Evolutionary conservation across 2,329 filamentous ascomycete species (phyloP).

Genomic region (Penicillium glabrum): DNA sequence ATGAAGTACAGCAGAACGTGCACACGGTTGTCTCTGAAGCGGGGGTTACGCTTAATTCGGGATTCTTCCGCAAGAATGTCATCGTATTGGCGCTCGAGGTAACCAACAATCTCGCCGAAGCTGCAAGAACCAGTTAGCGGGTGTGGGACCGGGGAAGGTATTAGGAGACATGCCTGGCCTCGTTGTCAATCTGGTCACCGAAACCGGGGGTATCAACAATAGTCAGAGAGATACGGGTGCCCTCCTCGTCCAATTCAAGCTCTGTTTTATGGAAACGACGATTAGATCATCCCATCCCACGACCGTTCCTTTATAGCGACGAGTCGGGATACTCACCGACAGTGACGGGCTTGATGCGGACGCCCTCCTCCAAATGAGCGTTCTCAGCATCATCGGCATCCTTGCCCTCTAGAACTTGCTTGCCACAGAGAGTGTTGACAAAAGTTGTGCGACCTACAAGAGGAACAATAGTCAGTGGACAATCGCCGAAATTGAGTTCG

Average conservation of each 20-base stretch:
- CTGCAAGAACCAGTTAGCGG: constrained; percentile 49
- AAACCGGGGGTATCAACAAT: constrained; percentile 99
- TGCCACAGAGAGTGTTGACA: constrained; percentile 98
- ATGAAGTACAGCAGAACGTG: constrained; percentile 99
- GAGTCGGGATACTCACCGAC: constrained; percentile 68
- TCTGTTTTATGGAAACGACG: constrained; percentile 54
- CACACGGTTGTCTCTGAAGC: constrained; percentile 98
- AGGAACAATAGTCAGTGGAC: constrained; percentile 13
- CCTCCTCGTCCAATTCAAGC: constrained; percentile 95
- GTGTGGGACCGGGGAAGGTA: neutral
- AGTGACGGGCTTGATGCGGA: constrained; percentile 97
- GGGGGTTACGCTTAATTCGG: constrained; percentile 99
- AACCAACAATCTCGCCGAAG: constrained; percentile 96
- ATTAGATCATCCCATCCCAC: neutral
- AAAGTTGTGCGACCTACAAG: constrained; percentile 87
- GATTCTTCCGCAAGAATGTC: constrained; percentile 99
- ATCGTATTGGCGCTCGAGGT: constrained; percentile 98
- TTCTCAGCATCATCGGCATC: constrained; percentile 86
- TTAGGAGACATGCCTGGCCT: constrained; percentile 71
- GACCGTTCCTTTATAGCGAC: neutral
- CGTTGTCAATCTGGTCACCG: constrained; percentile 98
- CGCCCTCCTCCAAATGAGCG: constrained; percentile 91
- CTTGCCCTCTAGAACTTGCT: constrained; percentile 86
- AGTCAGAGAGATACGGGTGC: constrained; percentile 94
- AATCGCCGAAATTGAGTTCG: constrained; percentile 9